Evolutionary conservation across 2,329 filamentous ascomycete species (phyloP).

Genomic region (Atkinsonella hypoxylon): DNA sequence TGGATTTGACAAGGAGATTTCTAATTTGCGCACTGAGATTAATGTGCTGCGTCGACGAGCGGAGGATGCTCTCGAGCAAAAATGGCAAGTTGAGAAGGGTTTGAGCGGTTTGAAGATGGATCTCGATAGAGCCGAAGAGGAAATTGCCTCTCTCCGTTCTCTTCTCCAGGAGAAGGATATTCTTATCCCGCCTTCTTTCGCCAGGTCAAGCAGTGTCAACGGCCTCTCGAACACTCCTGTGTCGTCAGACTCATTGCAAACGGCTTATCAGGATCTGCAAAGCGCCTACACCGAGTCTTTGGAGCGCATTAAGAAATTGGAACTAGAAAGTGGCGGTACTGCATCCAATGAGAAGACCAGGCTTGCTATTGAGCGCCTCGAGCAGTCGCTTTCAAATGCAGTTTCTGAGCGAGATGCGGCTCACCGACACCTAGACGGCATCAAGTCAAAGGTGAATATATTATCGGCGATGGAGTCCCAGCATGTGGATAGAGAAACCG

Average conservation of each 20-base stretch:
- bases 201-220: slow-evolving; percentile 28
- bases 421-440: slow-evolving; percentile 48
- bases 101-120: slow-evolving; percentile 88
- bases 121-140: slow-evolving; percentile 85
- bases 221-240: slow-evolving; percentile 28
- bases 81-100: slow-evolving; percentile 92
- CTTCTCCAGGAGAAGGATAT: slow-evolving; percentile 78
- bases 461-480: slow-evolving; percentile 44
- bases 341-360: slow-evolving; percentile 45
- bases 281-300: slow-evolving; percentile 56
- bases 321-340: slow-evolving; percentile 30
- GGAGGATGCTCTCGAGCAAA: slow-evolving; percentile 88
- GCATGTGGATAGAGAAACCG: slow-evolving; percentile 47
- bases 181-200: slow-evolving; percentile 50
- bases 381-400: slow-evolving; percentile 55
- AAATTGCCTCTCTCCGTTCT: slow-evolving; percentile 70
- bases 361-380: slow-evolving; percentile 51
- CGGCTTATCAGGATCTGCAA: slow-evolving; percentile 64
- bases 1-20: slow-evolving; percentile 76
- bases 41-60: slow-evolving; percentile 73
- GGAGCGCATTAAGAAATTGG: slow-evolving; percentile 52
- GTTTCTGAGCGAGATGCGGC: slow-evolving; percentile 64
- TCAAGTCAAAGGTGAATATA: slow-evolving; percentile 48
- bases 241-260: slow-evolving; percentile 60
- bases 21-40: slow-evolving; percentile 70